Evolutionary conservation across 768 basidiomycete species (phyloP).

Genomic region (Pisolithus microcarpus): DNA sequence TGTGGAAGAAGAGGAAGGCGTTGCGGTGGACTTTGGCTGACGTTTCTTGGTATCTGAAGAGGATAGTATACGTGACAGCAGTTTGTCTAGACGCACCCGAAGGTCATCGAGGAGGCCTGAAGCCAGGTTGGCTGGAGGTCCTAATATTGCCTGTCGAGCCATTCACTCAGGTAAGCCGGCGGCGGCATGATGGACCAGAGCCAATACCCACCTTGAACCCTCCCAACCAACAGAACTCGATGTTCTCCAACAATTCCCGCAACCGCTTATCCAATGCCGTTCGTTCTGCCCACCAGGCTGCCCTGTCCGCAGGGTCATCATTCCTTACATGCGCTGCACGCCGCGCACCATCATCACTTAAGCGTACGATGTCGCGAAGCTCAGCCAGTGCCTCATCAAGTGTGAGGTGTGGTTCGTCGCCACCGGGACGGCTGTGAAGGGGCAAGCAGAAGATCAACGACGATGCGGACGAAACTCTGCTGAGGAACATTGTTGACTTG

Average conservation of each 20-base stretch:
- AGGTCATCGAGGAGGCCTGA: slow-evolving; percentile 48
- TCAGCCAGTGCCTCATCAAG: slow-evolving; percentile 70
- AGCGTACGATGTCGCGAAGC: slow-evolving; percentile 69
- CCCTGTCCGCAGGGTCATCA: slow-evolving; percentile 56
- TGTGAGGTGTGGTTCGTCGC: slow-evolving; percentile 64
- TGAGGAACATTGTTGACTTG: slow-evolving; percentile 73
- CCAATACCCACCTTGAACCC: background rate
- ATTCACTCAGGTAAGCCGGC: background rate
- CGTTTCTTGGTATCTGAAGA: slow-evolving; percentile 55
- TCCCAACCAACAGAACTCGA: slow-evolving; percentile 84
- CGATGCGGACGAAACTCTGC: slow-evolving; percentile 53
- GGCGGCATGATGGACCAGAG: background rate
- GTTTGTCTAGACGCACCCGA: slow-evolving; percentile 60
- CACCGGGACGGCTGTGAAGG: slow-evolving; percentile 69
- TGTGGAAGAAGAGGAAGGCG: slow-evolving; percentile 19
- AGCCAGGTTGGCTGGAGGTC: slow-evolving; percentile 37
- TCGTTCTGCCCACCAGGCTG: slow-evolving; percentile 84
- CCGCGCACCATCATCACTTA: slow-evolving; percentile 71
- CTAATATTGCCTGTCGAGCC: slow-evolving; percentile 51
- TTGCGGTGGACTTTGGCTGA: slow-evolving; percentile 16
- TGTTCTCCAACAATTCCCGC: slow-evolving; percentile 65
- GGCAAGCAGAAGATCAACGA: slow-evolving; percentile 81
- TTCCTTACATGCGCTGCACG: slow-evolving; percentile 64
- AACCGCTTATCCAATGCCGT: slow-evolving; percentile 70
- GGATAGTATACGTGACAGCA: slow-evolving; percentile 61